A percentile compares a stretch with the other conserved stretches of the same genome.
phyloP scores from a whole-genome alignment of 2,329 filamentous ascomycete genomes.

The Hymenoscyphus salicellus region DNA sequence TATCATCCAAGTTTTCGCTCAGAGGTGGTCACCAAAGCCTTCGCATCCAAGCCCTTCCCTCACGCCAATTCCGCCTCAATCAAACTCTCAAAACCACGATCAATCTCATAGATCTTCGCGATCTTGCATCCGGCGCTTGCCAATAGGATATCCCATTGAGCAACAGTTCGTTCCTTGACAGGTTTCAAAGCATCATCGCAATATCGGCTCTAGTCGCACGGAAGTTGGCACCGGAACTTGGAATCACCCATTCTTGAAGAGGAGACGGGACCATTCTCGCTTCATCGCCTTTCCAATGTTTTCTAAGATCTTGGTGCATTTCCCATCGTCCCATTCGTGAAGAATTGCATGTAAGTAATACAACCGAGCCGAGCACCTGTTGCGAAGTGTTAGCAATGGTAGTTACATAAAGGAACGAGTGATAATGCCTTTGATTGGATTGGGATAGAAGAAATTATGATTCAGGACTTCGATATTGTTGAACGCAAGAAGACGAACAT shows the following conservation, averaged over 20 bases:
- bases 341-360: conserved; percentile 4
- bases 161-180: conserved; percentile 36
- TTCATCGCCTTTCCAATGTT: not conserved
- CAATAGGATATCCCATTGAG: conserved; percentile 30
- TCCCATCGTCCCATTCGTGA: not conserved
- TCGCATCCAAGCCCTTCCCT: not conserved
- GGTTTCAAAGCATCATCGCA: conserved; percentile 37
- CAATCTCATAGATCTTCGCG: not conserved
- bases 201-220: conserved; percentile 38
- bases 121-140: not conserved
- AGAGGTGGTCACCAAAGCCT: not conserved
- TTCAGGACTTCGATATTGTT: not conserved
- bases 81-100: not conserved
- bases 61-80: conserved; percentile 2
- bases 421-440: not conserved
- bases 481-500: not conserved
- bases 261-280: conserved; percentile 35
- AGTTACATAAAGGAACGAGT: not conserved
- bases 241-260: conserved; percentile 40
- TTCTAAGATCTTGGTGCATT: not conserved
- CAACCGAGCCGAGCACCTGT: conserved; percentile 5
- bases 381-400: not conserved
- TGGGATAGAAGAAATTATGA: not conserved
- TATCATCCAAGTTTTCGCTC: not conserved
- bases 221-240: conserved; percentile 29